Percentiles rank a stretch among this genome's conserved stretches.
phyloP scores from a whole-genome alignment of 192 early-diverging fungal species.

The Haplosporangium gracile region DNA sequence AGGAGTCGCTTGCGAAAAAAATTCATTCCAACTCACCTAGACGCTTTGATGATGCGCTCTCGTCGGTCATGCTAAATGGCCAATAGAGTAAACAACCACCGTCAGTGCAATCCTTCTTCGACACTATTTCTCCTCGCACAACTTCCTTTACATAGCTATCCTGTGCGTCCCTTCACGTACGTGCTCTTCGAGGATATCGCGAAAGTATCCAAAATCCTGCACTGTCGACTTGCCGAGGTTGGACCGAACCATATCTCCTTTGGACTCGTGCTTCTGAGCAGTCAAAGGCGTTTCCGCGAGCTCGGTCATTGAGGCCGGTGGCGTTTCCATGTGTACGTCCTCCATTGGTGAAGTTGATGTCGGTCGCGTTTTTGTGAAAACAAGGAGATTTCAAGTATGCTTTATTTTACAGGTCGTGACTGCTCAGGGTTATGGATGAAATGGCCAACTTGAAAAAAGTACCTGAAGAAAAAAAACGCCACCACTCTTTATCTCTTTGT shows the following conservation, averaged over 20 bases:
- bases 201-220: slow-evolving; percentile 39
- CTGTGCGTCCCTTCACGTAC: slow-evolving; percentile 6
- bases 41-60: slow-evolving; percentile 50
- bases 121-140: not conserved
- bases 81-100: not conserved
- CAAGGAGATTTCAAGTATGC: not conserved
- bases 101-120: too few species aligned
- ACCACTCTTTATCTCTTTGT: slow-evolving; percentile 12
- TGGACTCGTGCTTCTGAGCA: not conserved
- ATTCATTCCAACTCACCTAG: slow-evolving; percentile 18
- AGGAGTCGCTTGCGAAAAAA: not conserved
- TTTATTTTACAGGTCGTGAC: not conserved
- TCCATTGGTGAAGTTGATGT: slow-evolving; percentile 3
- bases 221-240: slow-evolving; percentile 25
- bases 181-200: slow-evolving; percentile 51
- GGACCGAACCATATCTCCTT: slow-evolving; percentile 8
- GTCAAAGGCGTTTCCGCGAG: not conserved
- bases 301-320: slow-evolving; percentile 10
- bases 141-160: not conserved
- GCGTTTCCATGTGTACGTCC: slow-evolving; percentile 43
- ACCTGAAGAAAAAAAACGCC: slow-evolving; percentile 5
- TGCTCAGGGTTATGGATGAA: not conserved
- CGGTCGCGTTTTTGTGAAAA: not conserved
- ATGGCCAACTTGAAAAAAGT: not conserved
- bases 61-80: slow-evolving; percentile 35